These are phyloP conservation scores for Nemania serpens DNA, from an alignment of 2,329 filamentous ascomycete species.

Conservation along the genomic window DNA sequence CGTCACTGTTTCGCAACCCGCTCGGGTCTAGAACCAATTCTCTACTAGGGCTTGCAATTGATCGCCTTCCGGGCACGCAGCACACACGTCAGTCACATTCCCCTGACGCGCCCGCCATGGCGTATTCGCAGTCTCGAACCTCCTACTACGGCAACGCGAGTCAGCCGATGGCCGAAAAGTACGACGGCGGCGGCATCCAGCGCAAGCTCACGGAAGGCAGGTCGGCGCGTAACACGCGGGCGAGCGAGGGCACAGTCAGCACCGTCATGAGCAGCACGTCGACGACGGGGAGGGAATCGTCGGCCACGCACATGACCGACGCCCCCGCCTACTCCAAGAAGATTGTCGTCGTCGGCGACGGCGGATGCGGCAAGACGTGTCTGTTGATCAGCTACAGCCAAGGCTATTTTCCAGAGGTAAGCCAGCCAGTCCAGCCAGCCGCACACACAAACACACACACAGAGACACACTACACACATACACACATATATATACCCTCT, in stretches of 20 bases:
- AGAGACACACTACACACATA: no score
- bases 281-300: constrained; percentile 75
- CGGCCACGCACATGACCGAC: constrained; percentile 84
- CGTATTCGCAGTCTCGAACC: constrained; percentile 58
- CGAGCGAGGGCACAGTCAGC: constrained; percentile 89
- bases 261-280: constrained; percentile 79
- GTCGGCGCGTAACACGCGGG: constrained; percentile 62
- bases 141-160: constrained; percentile 52
- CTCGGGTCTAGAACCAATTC: constrained; percentile 19
- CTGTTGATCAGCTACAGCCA: constrained; percentile 98
- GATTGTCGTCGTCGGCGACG: constrained; percentile 97
- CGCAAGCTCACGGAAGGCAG: constrained; percentile 47
- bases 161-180: constrained; percentile 44
- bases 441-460: no score
- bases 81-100: constrained; percentile 16
- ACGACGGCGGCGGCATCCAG: constrained; percentile 47
- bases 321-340: constrained; percentile 97
- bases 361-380: constrained; percentile 98
- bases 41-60: constrained; percentile 11
- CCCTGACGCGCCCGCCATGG: constrained; percentile 48
- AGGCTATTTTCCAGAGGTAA: constrained; percentile 97
- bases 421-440: constrained; percentile 41
- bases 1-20: constrained; percentile 23
- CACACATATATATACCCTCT: no score
- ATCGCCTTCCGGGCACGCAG: no score